Evolutionary conservation across 1,284 basidiomycete genomes (phyloP), one percentile per base, ranked within the genome.

Genomic region (Ceratobasidium sp.): DNA sequence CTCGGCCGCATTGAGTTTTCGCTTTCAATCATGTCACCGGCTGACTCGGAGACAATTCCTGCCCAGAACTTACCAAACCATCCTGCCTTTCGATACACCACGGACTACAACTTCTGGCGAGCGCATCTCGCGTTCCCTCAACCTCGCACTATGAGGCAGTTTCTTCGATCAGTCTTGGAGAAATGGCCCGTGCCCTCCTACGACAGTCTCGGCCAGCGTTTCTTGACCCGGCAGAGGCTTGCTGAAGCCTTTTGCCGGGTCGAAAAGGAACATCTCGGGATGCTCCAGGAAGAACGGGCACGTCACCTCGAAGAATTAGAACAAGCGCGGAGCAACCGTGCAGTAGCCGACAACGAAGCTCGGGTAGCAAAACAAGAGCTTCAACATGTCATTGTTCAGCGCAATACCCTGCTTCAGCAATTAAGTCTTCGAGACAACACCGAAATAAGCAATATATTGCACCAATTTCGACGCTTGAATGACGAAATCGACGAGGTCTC

Each of bases 381-480:
- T 9, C 16, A 59, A 25, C 8, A 59, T n/a, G 0, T 42, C 3
- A 59, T 18, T 8, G n/a, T 25, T n/a, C 33, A 25, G n/a, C 38
- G 42, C 16, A 42, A 59, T 8, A 9, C 30, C 12, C 58, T 59
- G 6, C 23, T 59, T 4, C 36, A 38, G 0, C 28, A 36, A 8
- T 18, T 59, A 5, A 59, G 42, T 8, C 38, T 59, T 6, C 33
- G n/a, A 14, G 58, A 59, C n/a, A 59, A 59, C n/a, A 59, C 33
- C 36, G 58, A 59, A 42, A n/a, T 59, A 23, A 59, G 58, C 58
- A 36, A 42, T 5, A 38, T 59, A 7, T 36, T 40, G 3, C 18
- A 40, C 5, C n/a, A 59, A 6, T 59, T 59, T 25, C 16, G 38
- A 9, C 7, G 38, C 12, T 16, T 59, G 11, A 59, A 59, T n/a